Evolutionary conservation across 2,329 filamentous ascomycete species (phyloP).

Genomic region (Calonectria pseudoreteaudii): DNA sequence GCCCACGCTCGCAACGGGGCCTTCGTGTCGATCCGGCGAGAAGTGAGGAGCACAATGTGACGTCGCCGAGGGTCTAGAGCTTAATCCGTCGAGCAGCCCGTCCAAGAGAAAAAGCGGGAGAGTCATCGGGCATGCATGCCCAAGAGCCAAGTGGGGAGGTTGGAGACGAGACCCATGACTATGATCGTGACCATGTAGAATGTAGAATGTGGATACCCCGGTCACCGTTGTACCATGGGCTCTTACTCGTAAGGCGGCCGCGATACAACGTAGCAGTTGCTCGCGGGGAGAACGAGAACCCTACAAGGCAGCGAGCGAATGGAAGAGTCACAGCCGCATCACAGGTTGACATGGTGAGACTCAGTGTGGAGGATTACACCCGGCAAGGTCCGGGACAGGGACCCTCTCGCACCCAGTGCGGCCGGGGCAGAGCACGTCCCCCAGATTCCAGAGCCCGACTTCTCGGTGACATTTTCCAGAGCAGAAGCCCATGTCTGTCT

Average conservation of each 20-base stretch:
- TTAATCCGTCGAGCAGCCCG: not conserved
- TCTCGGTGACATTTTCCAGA: slow-evolving; percentile 12
- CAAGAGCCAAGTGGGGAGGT: slow-evolving; percentile 6
- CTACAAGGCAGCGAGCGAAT: slow-evolving; percentile 1
- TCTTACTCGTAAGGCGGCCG: not conserved
- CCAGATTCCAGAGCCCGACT: not conserved
- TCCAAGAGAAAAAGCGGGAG: not conserved
- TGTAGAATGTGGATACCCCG: not conserved
- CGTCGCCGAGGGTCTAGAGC: slow-evolving; percentile 15
- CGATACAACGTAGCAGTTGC: slow-evolving; percentile 17
- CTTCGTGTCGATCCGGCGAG: slow-evolving; percentile 18
- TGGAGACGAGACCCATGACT: not conserved
- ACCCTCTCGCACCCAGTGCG: not conserved
- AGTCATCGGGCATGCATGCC: slow-evolving; percentile 3
- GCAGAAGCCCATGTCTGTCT: not conserved
- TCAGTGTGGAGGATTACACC: slow-evolving; percentile 15
- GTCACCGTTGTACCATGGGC: not conserved
- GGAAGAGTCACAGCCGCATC: not conserved
- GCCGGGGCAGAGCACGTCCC: not conserved
- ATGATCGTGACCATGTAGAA: slow-evolving; percentile 14
- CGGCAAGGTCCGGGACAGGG: slow-evolving; percentile 25
- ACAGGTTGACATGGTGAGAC: slow-evolving; percentile 15
- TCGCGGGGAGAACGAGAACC: not conserved
- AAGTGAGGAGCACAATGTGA: slow-evolving; percentile 4
- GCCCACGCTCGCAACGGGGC: slow-evolving; percentile 3